phyloP scores from a whole-genome alignment of 441 rosid genomes.

The Gossypium trilobum region DNA sequence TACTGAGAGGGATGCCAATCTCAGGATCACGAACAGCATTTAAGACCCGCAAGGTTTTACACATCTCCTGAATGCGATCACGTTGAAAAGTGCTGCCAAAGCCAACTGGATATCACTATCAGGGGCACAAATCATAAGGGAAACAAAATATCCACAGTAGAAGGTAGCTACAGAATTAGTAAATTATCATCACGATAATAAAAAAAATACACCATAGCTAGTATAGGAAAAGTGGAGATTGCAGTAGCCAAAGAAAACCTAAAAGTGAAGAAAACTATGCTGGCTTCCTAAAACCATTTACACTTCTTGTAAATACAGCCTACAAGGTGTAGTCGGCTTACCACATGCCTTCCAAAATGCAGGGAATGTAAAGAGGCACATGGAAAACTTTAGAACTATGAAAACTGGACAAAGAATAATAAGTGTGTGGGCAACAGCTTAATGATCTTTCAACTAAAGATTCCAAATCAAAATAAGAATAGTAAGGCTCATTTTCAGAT shows the following conservation, averaged over 20 bases:
- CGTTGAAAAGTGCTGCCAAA: conserved; percentile 89
- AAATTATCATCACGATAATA: background rate
- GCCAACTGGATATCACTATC: conserved; percentile 56
- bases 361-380: background rate
- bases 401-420: background rate
- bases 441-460: background rate
- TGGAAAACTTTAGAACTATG: background rate
- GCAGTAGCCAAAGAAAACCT: background rate
- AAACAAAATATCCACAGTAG: background rate
- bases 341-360: background rate
- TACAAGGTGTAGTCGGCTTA: background rate
- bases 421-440: background rate
- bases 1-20: conserved; percentile 86
- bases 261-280: background rate
- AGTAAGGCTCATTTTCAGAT: background rate
- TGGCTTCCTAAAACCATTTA: background rate
- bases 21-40: conserved; percentile 72
- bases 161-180: conserved; percentile 1
- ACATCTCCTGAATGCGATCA: conserved; percentile 83
- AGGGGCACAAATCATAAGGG: conserved; percentile 36
- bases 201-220: background rate
- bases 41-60: conserved; percentile 79
- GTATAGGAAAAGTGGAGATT: background rate
- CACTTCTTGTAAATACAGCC: background rate
- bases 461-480: background rate